Evolutionary conservation across 208 protist species (phyloP), one percentile per base, ranked within the genome.

Genomic region (Leishmania turanica): DNA sequence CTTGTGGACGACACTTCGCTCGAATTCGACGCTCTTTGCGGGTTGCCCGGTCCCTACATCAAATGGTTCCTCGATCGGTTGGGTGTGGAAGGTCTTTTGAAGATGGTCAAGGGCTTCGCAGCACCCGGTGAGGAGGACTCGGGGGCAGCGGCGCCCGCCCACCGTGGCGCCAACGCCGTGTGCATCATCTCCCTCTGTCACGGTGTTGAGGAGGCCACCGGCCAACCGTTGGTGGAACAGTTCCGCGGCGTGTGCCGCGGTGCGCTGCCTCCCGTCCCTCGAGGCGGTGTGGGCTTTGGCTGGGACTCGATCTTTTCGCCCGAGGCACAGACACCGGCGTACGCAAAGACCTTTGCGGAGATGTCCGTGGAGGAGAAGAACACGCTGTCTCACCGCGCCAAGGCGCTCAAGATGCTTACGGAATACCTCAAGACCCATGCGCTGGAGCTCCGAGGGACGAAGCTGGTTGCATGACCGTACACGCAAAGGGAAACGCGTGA

Each of bases 261-360:
- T 53, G 83, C 49, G 15, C 77, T 99, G 56, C 90, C 97, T 5
- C n/a, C 77, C n/a, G 71, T 76, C 65, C 88, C 94, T 62, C 91
- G 93, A 37, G 96, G 96, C 3, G 45, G n/a, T 8, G 90, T 88
- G 19, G 94, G 91, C 31, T 98, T 98, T 76, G 96, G 96, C 31
- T 99, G 98, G 98, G 99, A 99, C 78, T 97, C 97, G 27, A 91
- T 99, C 49, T 99, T 99, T 87, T 87, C 97, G 31, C 98, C 99
- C 3, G 91, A 83, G 51, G 89, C 42, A 58, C 84, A 85, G 56
- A 31, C 31, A 8, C 65, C 75, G 13, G 49, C 86, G n/a, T 85
- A 87, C 54, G 84, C 84, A 13, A 65, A 91, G 65, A 99, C 98
- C 19, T 99, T 95, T 86, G 95, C 91, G 2, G 92, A 98, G 83